A percentile compares a stretch with the other conserved stretches of the same genome.
Conservation (phyloP, 371 early-diverging fungal species). For the Actinomortierella ambigua region DNA sequence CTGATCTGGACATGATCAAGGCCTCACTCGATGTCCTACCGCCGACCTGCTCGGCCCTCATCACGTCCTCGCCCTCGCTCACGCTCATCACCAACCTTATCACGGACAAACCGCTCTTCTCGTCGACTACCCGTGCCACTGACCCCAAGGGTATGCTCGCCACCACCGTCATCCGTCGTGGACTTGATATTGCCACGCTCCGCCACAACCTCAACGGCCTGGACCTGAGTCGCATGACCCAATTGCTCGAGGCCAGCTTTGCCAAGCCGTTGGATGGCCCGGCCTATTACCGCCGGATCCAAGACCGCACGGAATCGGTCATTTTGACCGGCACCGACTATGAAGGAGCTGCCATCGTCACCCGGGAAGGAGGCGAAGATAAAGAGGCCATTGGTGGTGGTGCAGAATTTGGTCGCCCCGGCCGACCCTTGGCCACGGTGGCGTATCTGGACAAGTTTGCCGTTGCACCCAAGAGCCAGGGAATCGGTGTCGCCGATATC, state of each 20-base stretch:
- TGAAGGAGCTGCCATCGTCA: conserved; percentile 77
- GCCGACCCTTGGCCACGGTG: conserved; percentile 18
- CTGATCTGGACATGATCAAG: conserved; percentile 59
- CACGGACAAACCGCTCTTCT: conserved; percentile 64
- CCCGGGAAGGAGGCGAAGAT: conserved; percentile 52
- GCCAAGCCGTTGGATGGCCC: conserved; percentile 62
- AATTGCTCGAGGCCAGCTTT: conserved; percentile 81
- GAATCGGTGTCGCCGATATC: conserved; percentile 92
- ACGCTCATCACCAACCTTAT: conserved; percentile 60
- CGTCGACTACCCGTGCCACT: conserved; percentile 43
- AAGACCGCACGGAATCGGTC: conserved; percentile 56
- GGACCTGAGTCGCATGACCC: conserved; percentile 57
- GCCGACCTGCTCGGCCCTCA: conserved; percentile 58
- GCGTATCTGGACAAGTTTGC: conserved; percentile 93
- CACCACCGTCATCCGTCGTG: conserved; percentile 80
- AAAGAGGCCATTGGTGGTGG: too few relatives aligned
- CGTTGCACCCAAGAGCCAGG: conserved; percentile 85
- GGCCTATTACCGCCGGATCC: conserved; percentile 69
- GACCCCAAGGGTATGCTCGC: conserved; percentile 31
- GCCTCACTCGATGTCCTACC: conserved; percentile 58
- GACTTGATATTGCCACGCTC: conserved; percentile 64
- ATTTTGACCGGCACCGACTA: conserved; percentile 89
- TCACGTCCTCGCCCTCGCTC: conserved; percentile 53
- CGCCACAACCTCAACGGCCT: conserved; percentile 56
- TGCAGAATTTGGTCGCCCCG: conserved; percentile 51